phyloP scores from a whole-genome alignment of 305 asterid genomes.

The Fraxinus paxiana region DNA sequence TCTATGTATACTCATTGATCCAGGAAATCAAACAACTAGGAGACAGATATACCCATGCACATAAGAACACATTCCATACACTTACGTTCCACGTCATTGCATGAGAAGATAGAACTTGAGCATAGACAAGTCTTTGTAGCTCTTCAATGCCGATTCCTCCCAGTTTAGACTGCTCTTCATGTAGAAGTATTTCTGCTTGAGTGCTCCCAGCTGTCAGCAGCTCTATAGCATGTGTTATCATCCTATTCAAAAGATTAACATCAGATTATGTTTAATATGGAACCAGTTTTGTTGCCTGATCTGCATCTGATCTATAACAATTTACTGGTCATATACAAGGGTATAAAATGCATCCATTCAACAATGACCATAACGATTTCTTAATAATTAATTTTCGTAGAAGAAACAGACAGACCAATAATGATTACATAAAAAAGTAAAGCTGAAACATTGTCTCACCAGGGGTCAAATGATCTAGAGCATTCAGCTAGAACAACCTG shows the following conservation, averaged over 20 bases:
- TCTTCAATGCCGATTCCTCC: slow-evolving; percentile 90
- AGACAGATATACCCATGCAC: slow-evolving; percentile 6
- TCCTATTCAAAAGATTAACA: slow-evolving; percentile 46
- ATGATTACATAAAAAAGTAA: neutral
- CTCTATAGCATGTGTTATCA: slow-evolving; percentile 82
- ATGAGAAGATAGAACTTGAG: slow-evolving; percentile 88
- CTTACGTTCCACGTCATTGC: slow-evolving; percentile 94
- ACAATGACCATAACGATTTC: neutral
- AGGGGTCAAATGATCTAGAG: slow-evolving; percentile 91
- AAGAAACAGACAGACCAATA: neutral
- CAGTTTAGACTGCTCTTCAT: slow-evolving; percentile 54
- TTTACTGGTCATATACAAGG: slow-evolving; percentile 19
- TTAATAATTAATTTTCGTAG: neutral
- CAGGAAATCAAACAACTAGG: slow-evolving; percentile 16
- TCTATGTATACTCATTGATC: neutral
- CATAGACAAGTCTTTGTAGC: slow-evolving; percentile 77
- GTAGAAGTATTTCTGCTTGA: slow-evolving; percentile 68
- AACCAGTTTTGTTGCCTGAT: slow-evolving; percentile 5
- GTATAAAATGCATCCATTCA: slow-evolving; percentile 11
- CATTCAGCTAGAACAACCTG: slow-evolving; percentile 92
- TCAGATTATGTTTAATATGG: slow-evolving; percentile 8
- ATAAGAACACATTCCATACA: slow-evolving; percentile 12
- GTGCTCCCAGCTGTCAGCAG: slow-evolving; percentile 77
- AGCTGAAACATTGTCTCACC: slow-evolving; percentile 44
- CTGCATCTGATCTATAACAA: slow-evolving; percentile 13